Base-by-base conservation (phyloP, 495 filamentous ascomycete species). In the Hypoxylon lenormandii region DNA sequence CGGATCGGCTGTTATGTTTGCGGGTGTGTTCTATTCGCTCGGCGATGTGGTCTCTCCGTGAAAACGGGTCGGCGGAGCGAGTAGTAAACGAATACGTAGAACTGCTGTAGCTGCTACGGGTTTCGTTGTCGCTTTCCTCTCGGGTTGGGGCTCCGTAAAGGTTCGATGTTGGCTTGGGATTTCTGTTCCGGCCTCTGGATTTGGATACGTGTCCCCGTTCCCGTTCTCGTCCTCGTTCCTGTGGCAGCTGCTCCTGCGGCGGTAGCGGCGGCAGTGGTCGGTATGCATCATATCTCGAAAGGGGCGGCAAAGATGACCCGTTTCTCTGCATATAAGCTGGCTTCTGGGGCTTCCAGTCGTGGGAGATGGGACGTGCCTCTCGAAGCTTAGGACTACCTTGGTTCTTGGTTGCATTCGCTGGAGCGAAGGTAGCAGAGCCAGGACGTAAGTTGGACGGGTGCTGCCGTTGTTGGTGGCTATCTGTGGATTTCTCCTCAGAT, bases 311-410 rank as follows among this genome's bases (percentile, higher is more conserved):
- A 12, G 38, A 49, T 18, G 43, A 23, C 15, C 5, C 15, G 10
- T 47, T 45, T 1, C 30, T 59, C 11, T 38, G 66, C 26, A 37
- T 15, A 54, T 75, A 73, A 10, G 19, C 16, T 19, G 59, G 53
- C 46, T 40, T 59, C 10, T 49, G 49, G 0, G 66, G 62, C 8
- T 22, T 40, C 66, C 60, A 64, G 5, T 19, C 2, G 28, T 5
- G 6, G 15, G n/a, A 48, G 5, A 4, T 48, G n/a, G 12, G 15
- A 0, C 37, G 37, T 5, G 28, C 19, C 3, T 21, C 23, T 4
- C 16, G 18, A 33, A 1, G 1, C 6, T 26, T 33, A 7, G 15
- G 1, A n/a, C 19, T 13, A 12, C 5, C 13, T 0, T 33, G 45
- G 21, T 38, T 13, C 11, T 36, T 46, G n/a, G 26, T 5, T 28